phyloP scores from a whole-genome alignment of 2,329 filamentous ascomycete genomes.

The Lachnellula hyalina region DNA sequence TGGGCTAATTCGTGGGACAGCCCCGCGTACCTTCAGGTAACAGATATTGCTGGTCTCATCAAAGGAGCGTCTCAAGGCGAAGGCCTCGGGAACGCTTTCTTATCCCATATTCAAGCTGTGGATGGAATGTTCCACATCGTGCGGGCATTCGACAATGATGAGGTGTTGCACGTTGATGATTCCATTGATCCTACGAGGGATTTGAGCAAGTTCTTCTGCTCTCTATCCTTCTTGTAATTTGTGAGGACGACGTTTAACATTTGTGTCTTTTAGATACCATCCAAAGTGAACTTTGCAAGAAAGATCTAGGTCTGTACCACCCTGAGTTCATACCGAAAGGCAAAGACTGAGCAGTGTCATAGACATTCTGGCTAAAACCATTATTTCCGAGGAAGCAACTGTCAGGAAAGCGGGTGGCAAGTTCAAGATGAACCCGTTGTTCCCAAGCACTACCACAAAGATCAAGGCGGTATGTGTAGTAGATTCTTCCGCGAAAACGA shows the following conservation, averaged over 20 bases:
- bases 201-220: conserved; percentile 31
- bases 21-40: conserved; percentile 40
- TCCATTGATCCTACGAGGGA: conserved; percentile 41
- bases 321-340: neutral
- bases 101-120: conserved; percentile 42
- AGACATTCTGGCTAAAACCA: conserved; percentile 38
- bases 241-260: conserved; percentile 3
- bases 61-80: conserved; percentile 40
- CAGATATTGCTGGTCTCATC: conserved; percentile 42
- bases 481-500: neutral
- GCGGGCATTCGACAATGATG: conserved; percentile 41
- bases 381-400: conserved; percentile 36
- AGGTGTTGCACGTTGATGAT: conserved; percentile 43
- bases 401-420: conserved; percentile 40
- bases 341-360: neutral
- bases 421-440: conserved; percentile 42
- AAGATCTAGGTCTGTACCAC: conserved; percentile 32
- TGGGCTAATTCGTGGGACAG: too few species aligned
- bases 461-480: conserved; percentile 31
- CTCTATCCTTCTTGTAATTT: neutral
- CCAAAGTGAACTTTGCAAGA: conserved; percentile 38
- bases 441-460: conserved; percentile 39
- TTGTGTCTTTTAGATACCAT: conserved; percentile 31
- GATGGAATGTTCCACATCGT: conserved; percentile 44
- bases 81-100: conserved; percentile 41